A percentile compares a stretch with the other conserved stretches of the same genome.
phyloP scores from a whole-genome alignment of 2,329 filamentous ascomycete species.

The Aureobasidium pullulans region DNA sequence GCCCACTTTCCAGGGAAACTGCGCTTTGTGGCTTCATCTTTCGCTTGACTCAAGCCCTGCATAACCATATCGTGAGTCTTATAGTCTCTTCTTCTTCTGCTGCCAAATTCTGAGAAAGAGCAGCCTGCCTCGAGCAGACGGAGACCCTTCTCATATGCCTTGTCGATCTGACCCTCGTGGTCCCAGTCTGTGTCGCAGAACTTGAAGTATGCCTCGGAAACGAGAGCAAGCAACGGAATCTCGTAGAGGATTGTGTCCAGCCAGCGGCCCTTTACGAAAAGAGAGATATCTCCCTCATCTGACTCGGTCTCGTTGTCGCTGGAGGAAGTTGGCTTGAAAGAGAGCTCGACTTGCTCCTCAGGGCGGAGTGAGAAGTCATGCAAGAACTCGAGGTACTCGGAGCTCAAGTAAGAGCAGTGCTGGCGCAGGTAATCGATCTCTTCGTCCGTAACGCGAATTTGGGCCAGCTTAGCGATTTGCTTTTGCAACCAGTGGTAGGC shows the following conservation, averaged over 20 bases:
- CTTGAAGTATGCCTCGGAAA: conserved; percentile 94
- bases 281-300: conserved; percentile 65
- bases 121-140: conserved; percentile 74
- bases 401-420: conserved; percentile 72
- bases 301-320: conserved; percentile 41
- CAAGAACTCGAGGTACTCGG: conserved; percentile 73
- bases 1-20: conserved; percentile 66
- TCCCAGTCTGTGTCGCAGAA: conserved; percentile 93
- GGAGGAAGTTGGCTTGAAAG: conserved; percentile 47
- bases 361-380: conserved; percentile 75
- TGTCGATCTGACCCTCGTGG: conserved; percentile 77
- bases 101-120: conserved; percentile 89
- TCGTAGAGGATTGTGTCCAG: conserved; percentile 96
- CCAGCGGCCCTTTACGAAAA: conserved; percentile 77
- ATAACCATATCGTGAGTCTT: conserved; percentile 92
- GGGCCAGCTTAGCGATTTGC: conserved; percentile 77
- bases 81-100: conserved; percentile 80
- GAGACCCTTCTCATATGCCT: conserved; percentile 73
- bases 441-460: conserved; percentile 69
- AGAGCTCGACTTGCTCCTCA: conserved; percentile 66
- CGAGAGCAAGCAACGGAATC: conserved; percentile 84
- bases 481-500: conserved; percentile 79
- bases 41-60: conserved; percentile 72
- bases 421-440: conserved; percentile 72
- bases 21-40: conserved; percentile 50